These are phyloP conservation scores for Helicostylum pulchrum DNA, from an alignment of 192 early-diverging fungal species.

Conservation along the genomic window DNA sequence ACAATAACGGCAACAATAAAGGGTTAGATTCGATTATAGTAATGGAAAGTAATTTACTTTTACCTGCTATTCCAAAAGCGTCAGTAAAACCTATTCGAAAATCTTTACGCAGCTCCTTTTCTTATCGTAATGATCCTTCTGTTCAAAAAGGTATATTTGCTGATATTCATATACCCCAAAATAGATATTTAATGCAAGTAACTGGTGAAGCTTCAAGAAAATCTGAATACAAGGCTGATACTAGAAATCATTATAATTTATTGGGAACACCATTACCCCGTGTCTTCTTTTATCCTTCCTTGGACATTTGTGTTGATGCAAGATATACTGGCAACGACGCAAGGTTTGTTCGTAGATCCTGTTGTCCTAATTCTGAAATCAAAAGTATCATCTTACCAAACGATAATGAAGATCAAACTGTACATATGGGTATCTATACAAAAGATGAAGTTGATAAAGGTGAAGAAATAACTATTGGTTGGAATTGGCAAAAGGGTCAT, in stretches of 20 bases:
- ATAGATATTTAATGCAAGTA: conserved; percentile 71
- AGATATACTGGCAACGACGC: conserved; percentile 67
- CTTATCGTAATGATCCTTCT: conserved; percentile 7
- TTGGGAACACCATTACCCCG: conserved; percentile 61
- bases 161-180: conserved; percentile 37
- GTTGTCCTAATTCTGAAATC: conserved; percentile 61
- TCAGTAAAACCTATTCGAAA: conserved; percentile 6
- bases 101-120: conserved; percentile 1
- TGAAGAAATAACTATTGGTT: conserved; percentile 70
- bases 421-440: conserved; percentile 70
- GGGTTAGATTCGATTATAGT: neutral
- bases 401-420: conserved; percentile 44
- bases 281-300: conserved; percentile 63
- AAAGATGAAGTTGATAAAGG: conserved; percentile 51
- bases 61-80: conserved; percentile 11
- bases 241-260: conserved; percentile 61
- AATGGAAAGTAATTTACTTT: conserved; percentile 3
- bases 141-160: conserved; percentile 15
- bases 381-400: conserved; percentile 54
- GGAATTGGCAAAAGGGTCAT: conserved; percentile 64
- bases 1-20: neutral
- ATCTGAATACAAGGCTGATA: conserved; percentile 54
- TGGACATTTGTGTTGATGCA: conserved; percentile 70
- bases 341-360: conserved; percentile 64
- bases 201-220: conserved; percentile 69